phyloP scores from a whole-genome alignment of 202 grass and related monocot species.

The Brachypodium distachyon region DNA sequence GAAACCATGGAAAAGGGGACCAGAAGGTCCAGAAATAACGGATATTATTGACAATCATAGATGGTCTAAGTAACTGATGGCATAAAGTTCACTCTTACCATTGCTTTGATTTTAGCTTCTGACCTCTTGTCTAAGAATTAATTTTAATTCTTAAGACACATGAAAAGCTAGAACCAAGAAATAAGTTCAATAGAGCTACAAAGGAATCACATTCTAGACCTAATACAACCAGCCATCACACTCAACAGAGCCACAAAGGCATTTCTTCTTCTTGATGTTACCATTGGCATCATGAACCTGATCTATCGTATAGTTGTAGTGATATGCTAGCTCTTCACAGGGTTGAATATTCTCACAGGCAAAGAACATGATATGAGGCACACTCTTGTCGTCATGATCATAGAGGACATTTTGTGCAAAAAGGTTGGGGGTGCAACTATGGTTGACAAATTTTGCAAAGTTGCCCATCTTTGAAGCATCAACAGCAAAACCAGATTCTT shows the following conservation, averaged over 20 bases:
- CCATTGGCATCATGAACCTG: slow-evolving; percentile 75
- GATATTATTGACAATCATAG: background rate
- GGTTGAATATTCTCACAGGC: slow-evolving; percentile 69
- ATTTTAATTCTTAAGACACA: too few species aligned
- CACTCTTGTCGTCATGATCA: slow-evolving; percentile 74
- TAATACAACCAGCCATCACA: slow-evolving; percentile 95
- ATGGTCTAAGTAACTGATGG: background rate
- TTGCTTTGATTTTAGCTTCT: background rate
- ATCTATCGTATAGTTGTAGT: slow-evolving; percentile 88
- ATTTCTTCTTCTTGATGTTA: slow-evolving; percentile 91
- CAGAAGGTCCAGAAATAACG: background rate
- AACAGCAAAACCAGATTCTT: slow-evolving; percentile 53
- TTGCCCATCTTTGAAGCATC: slow-evolving; percentile 82
- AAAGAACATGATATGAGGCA: slow-evolving; percentile 88
- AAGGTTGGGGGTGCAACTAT: slow-evolving; percentile 80
- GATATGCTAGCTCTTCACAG: slow-evolving; percentile 56
- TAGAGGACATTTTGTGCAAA: slow-evolving; percentile 91
- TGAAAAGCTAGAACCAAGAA: background rate
- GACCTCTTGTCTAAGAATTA: too few species aligned
- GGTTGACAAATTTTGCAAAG: slow-evolving; percentile 83
- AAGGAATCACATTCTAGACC: slow-evolving; percentile 18
- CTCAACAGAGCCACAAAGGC: slow-evolving; percentile 68
- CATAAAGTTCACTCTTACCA: background rate
- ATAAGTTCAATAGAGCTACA: slow-evolving; percentile 3
- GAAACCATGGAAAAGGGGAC: background rate